Evolutionary conservation across 306 rosid species (phyloP), one percentile per base, ranked within the genome.

Genomic region (Boehmeria nivea): DNA sequence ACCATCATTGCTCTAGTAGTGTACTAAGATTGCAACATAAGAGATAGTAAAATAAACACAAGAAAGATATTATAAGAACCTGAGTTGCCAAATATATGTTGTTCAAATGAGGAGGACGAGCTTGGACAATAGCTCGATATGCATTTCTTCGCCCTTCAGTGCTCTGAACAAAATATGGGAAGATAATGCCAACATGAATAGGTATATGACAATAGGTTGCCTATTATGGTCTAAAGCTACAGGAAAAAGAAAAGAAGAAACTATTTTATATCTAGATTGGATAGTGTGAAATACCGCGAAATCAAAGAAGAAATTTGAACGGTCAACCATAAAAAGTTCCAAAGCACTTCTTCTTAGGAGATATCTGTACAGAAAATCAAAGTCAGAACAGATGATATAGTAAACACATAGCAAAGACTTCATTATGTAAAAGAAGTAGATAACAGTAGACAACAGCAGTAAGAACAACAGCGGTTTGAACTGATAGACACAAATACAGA

Each of bases 271-370:
- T 25, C 8, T 50, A 56, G 48, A 48, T 11, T 20, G 69, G 48
- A 59, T 19, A 58, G 60, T 28, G 42, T 43, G 61, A 58, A 68
- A 47, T 91, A 91, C 99, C 96, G 83, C 95, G 27, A 87, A 91
- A 75, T 91, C 96, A 83, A 91, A 91, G 84, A 91, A 91, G 80
- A 72, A 85, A 77, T 85, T 91, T 24, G 96, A 84, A 45, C 94
- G 83, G 61, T 91, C 96, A 69, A 87, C 81, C 99, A 83, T 78
- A 74, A 91, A 87, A 65, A 91, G 80, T 79, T 91, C 99, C 56
- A 91, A 70, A 52, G 99, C 95, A 81, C 96, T 87, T 83, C 96
- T 83, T 81, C 96, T 78, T 38, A 91, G 85, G 53, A 91, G 94
- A 81, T 87, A 91, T 70, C 99, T 91, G 81, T 14, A 45, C 37